Base-by-base conservation (phyloP, 2,329 filamentous ascomycete species). In the Stemphylium lycopersici region DNA sequence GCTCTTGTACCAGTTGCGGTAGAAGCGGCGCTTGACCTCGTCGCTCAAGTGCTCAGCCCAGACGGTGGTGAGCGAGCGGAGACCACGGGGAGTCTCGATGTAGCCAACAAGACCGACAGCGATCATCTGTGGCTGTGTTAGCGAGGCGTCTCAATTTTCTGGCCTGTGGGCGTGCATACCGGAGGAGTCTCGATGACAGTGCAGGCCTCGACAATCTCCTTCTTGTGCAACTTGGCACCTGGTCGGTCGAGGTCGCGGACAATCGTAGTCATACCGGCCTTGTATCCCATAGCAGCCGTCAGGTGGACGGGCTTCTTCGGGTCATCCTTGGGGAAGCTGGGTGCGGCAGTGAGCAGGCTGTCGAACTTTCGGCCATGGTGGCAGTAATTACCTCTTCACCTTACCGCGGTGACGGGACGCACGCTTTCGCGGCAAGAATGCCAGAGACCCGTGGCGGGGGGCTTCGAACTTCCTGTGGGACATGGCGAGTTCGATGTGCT, bases 1-100 rank as follows among this genome's bases (percentile, higher is more conserved):
- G 87, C 88, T 92, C 90, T 96, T 96, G 90, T 99, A 99, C 95
- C 95, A 99, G 90, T 99, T 99, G 92, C 98, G 98, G 91, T 99
- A 99, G 91, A 99, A 99, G 79, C 95, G 91, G 77, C 95, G 91
- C 90, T 96, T 96, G 82, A 99, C 79, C 85, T 98, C 95, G 82
- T 99, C 95, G 83, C 90, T 91, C 82, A 99, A 83, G 82, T 99
- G 95, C 88, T 98, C 95, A 78, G 95, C 95, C 95, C 95, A 99
- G 80, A 99, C 91, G 78, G 95, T 98, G 80, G 93, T 97, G 82
- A 99, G 92, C 70, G 95, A 99, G 81, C 95, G 93, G 77, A 99
- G 92, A 84, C 95, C 95, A 77, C 95, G 95, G 81, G 95, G 95
- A 79, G 95, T 99, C 87, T 99, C 95, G 83, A 99, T 97, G 87